These are phyloP conservation scores for Irineochytrium annulatum DNA, from an alignment of 192 early-diverging fungal species.

Conservation along the genomic window DNA sequence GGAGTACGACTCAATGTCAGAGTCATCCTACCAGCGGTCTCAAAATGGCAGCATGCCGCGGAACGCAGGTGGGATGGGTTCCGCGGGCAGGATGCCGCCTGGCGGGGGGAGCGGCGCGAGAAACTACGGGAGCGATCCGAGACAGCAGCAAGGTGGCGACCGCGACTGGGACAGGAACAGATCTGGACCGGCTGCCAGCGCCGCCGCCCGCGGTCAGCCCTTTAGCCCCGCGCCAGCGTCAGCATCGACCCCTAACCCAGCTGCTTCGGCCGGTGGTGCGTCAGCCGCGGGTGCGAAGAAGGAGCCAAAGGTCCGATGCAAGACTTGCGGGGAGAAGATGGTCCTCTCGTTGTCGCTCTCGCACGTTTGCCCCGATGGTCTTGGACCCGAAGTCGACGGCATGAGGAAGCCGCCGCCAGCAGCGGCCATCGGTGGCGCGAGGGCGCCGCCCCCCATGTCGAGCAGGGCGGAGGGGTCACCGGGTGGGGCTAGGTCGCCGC, in stretches of 20 bases:
- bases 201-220: neutral
- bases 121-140: too few species aligned
- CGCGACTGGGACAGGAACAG: neutral
- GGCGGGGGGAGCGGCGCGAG: neutral
- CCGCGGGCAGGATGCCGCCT: neutral
- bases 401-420: neutral
- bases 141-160: too few species aligned
- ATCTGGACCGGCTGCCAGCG: neutral
- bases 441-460: neutral
- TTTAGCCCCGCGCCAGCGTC: neutral
- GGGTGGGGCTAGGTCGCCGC: neutral
- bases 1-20: neutral
- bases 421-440: neutral
- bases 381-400: neutral
- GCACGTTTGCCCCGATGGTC: conserved; percentile 12
- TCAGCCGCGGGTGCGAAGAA: too few species aligned
- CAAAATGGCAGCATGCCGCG: neutral
- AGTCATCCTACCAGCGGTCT: neutral
- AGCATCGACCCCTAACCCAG: neutral
- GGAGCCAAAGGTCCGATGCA: conserved; percentile 25
- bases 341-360: conserved; percentile 2
- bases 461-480: neutral
- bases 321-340: conserved; percentile 23
- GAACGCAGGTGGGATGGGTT: neutral
- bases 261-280: too few species aligned